Base-by-base conservation (phyloP, 495 filamentous ascomycete genomes). In the Acidiella bohemica region DNA sequence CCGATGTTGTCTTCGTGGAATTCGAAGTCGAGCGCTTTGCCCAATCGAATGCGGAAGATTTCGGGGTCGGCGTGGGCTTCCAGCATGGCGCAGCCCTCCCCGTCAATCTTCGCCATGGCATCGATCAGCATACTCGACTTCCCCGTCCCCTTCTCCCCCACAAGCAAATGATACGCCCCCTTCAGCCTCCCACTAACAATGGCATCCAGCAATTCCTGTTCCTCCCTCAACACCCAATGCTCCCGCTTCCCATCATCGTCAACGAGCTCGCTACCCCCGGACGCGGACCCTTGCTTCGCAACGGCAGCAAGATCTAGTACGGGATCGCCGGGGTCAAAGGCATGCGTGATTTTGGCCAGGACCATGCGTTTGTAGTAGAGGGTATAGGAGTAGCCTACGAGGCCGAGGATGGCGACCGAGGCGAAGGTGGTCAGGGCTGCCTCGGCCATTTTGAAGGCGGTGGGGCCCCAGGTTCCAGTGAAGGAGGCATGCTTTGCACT, bases 101-200 rank as follows among this genome's bases (percentile, higher is more conserved):
- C 90, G 44, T 86, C 71, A 29, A 87, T 75, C 58, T 88, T 86
- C 27, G 76, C 74, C 84, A 97, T 97, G 10, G 84, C 84, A 50
- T 93, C 80, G 26, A 97, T 68, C 7, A 97, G 62, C 90, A 97
- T 95, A 29, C 81, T 86, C 12, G 81, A 86, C 62, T 97, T 97
- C 2, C 90, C 90, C 1, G 84, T 92, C 12, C 90, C 90, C 61
- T 96, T 93, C 53, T 97, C 90, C 14, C 90, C 90, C 35, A 96
- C 76, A n/a, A 97, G 66, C 0, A 97, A 63, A 62, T 86, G 83
- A 54, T 97, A 97, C 51, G 87, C 84, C 8, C 90, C 90, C 1
- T 59, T 57, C 6, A 68, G 62, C 1, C 62, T 47, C 2, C 88
- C 90, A 31, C 68, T 56, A 14, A 97, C 70, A 45, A 97, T 92